phyloP scores from a whole-genome alignment of 1,284 basidiomycete genomes.

The Naganishia liquefaciens region DNA sequence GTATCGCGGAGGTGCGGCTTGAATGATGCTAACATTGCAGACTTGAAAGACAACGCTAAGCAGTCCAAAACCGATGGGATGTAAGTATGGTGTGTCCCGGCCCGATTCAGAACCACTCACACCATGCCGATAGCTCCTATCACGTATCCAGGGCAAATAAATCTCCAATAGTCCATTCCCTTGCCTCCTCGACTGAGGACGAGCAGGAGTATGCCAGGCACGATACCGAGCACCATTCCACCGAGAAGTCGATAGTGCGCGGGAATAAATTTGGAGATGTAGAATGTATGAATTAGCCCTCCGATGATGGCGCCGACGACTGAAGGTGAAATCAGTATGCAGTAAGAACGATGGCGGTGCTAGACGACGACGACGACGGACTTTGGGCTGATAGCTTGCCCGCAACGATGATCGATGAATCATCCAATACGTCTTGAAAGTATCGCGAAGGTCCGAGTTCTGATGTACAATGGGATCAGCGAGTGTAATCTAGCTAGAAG shows the following conservation, averaged over 20 bases:
- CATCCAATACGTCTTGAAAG: constrained; percentile 8
- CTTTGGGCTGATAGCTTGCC: constrained; percentile 10
- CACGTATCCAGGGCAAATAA: constrained; percentile 8
- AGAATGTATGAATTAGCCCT: constrained; percentile 14
- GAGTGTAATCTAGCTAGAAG: no score
- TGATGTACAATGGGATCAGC: neutral
- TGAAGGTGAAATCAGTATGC: neutral
- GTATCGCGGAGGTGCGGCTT: constrained; percentile 6
- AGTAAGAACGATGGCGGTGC: neutral
- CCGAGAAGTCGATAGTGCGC: constrained; percentile 12
- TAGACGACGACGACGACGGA: neutral
- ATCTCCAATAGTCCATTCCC: constrained; percentile 16
- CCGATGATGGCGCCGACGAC: constrained; percentile 12
- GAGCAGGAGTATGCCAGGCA: neutral
- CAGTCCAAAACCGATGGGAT: neutral
- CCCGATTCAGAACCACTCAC: neutral
- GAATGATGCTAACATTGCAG: constrained; percentile 7
- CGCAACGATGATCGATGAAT: constrained; percentile 16
- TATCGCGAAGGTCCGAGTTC: constrained; percentile 18
- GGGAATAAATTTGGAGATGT: neutral
- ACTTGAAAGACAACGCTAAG: constrained; percentile 17
- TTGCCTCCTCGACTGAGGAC: constrained; percentile 4
- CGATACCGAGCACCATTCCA: constrained; percentile 1
- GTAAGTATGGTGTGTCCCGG: neutral
- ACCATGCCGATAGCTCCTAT: constrained; percentile 7